phyloP scores from a whole-genome alignment of 176 grass and related monocot genomes.

The Aegilops umbellulata region DNA sequence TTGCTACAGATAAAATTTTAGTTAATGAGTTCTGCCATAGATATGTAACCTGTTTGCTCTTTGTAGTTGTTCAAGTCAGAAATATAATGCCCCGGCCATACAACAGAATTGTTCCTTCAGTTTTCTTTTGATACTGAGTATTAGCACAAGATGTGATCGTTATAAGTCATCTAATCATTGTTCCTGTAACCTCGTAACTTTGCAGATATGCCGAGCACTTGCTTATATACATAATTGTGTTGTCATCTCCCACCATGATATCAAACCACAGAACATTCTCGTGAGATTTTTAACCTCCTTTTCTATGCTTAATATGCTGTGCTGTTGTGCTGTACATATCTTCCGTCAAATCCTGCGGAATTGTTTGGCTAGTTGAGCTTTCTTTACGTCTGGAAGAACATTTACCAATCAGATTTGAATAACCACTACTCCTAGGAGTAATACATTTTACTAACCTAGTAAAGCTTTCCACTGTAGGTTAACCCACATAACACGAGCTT shows the following conservation, averaged over 20 bases:
- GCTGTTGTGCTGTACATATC: background rate
- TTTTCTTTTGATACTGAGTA: background rate
- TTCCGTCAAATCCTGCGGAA: background rate
- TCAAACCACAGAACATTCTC: constrained; percentile 92
- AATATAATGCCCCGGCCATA: constrained; percentile 3
- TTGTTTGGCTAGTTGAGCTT: background rate
- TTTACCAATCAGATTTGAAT: background rate
- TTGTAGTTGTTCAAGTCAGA: constrained; percentile 18
- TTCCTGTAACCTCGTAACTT: constrained; percentile 29
- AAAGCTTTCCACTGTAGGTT: constrained; percentile 38
- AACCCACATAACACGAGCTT: constrained; percentile 51
- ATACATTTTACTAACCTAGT: constrained; percentile 1
- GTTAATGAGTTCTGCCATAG: background rate
- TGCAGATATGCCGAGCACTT: constrained; percentile 95
- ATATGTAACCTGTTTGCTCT: background rate
- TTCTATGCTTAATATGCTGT: constrained; percentile 20
- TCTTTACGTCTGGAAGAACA: background rate
- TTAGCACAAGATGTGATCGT: background rate
- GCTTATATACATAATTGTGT: constrained; percentile 44
- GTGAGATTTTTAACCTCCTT: constrained; percentile 49
- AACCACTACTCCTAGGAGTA: background rate
- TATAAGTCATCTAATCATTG: constrained; percentile 9
- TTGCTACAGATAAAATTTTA: background rate
- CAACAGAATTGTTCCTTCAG: background rate
- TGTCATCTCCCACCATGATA: constrained; percentile 93